Evolutionary conservation across 805 yeast species (phyloP), one percentile per base, ranked within the genome.

Genomic region (Nakazawaea holstii): DNA sequence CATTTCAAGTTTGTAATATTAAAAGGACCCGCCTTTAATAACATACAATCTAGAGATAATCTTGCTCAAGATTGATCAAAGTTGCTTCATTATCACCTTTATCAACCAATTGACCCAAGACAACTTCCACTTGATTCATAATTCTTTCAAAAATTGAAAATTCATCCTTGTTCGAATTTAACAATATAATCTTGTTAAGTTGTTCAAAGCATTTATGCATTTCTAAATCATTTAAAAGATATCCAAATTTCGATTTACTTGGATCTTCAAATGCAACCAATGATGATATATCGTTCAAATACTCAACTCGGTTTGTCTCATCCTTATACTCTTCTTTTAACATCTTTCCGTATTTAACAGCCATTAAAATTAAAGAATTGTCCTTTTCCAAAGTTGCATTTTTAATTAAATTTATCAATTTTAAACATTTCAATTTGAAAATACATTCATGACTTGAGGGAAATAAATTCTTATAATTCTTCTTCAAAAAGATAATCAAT

Each of bases 201-300:
- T 64, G 67, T 50, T 76, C 77, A 37, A 71, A 65, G 27, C 72
- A 51, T 42, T 68, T 68, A 1, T 55, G 53, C 14, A 70, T 59
- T 43, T 73, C 74, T 8, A 61, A 61, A 9, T 55, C 57, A 27
- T 65, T 64, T 33, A 74, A 57, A 30, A 67, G 52, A 42, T 63
- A 60, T 14, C 73, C 71, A 39, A 66, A 67, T 30, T 57, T 59
- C 4, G 72, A 59, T 4, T 57, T 49, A 38, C 50, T 48, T 0
- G 84, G 83, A 45, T 79, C 66, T 8, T 72, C 71, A 52, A 73
- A 80, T 3, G 84, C 81, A 40, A 81, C 57, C 28, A 82, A 59
- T 2, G 78, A 66, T 7, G 79, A 76, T 0, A 80, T 65, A 38
- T 75, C 73, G 35, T 69, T 65, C 29, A 82, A 55, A 49, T 65